Evolutionary conservation across 1,284 basidiomycete genomes (phyloP).

Genomic region (Apiotrichum siamense): DNA sequence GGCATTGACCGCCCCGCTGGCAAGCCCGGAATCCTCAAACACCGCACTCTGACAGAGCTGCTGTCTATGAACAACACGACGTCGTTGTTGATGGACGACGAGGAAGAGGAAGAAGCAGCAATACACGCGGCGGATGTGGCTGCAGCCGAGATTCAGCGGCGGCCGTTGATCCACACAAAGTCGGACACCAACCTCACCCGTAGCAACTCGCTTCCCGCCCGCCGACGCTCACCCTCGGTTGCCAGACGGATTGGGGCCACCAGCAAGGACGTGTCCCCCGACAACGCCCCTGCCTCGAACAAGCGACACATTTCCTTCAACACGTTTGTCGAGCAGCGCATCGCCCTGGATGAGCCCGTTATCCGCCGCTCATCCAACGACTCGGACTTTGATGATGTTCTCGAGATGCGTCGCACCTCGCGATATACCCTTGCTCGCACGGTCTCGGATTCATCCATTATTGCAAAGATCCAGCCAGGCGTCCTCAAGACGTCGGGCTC

Average conservation of each 20-base stretch:
- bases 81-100: slow-evolving; percentile 53
- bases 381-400: slow-evolving; percentile 52
- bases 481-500: slow-evolving; percentile 67
- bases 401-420: slow-evolving; percentile 56
- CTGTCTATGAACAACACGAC: slow-evolving; percentile 56
- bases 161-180: slow-evolving; percentile 59
- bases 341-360: slow-evolving; percentile 64
- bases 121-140: background rate
- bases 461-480: slow-evolving; percentile 90
- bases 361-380: slow-evolving; percentile 34
- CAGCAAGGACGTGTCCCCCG: slow-evolving; percentile 11
- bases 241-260: background rate
- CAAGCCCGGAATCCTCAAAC: slow-evolving; percentile 88
- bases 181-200: slow-evolving; percentile 67
- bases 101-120: background rate
- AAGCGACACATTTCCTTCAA: slow-evolving; percentile 94
- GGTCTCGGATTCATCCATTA: slow-evolving; percentile 53
- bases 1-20: slow-evolving; percentile 48
- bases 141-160: background rate
- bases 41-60: slow-evolving; percentile 85
- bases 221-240: slow-evolving; percentile 4
- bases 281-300: slow-evolving; percentile 12
- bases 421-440: too few relatives aligned
- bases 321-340: slow-evolving; percentile 95
- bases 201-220: slow-evolving; percentile 23